Percentiles rank a stretch among this genome's conserved stretches.
Conservation (phyloP, 2,329 filamentous ascomycete genomes). For the Macrophomina tecta region DNA sequence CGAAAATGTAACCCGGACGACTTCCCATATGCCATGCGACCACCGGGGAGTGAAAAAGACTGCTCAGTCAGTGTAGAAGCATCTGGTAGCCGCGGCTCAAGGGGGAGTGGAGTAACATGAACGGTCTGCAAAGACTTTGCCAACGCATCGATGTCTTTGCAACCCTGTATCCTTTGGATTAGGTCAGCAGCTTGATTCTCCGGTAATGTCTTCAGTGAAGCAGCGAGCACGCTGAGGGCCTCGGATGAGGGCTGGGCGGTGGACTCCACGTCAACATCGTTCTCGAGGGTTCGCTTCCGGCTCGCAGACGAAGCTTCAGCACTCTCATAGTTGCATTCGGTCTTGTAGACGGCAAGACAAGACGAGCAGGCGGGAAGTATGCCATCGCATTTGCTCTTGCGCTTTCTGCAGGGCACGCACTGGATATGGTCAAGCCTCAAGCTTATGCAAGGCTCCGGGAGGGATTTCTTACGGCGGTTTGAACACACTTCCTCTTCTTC, state of each 20-base stretch:
- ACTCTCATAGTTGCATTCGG: constrained; percentile 56
- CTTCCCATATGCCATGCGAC: constrained; percentile 46
- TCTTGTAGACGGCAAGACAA: constrained; percentile 58
- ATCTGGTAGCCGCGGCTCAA: constrained; percentile 41
- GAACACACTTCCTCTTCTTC: constrained; percentile 20
- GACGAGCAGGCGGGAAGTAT: constrained; percentile 56
- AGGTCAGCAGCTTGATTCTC: constrained; percentile 52
- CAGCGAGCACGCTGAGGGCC: constrained; percentile 48
- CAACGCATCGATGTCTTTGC: constrained; percentile 48
- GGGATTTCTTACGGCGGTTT: constrained; percentile 5
- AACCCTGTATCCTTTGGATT: constrained; percentile 50
- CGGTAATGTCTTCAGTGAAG: constrained; percentile 51
- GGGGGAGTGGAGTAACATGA: not conserved
- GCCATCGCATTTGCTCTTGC: constrained; percentile 61
- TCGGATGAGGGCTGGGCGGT: constrained; percentile 20
- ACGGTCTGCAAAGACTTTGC: constrained; percentile 42
- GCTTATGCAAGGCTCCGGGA: not conserved
- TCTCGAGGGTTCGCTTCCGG: constrained; percentile 34
- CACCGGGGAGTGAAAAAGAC: constrained; percentile 33
- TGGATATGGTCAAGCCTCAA: not conserved
- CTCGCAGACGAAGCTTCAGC: not conserved
- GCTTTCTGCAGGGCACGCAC: constrained; percentile 57
- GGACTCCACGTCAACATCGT: constrained; percentile 34
- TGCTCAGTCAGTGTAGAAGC: constrained; percentile 43
- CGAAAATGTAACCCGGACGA: constrained; percentile 46